A percentile compares a stretch with the other conserved stretches of the same genome.
Conservation (phyloP, 2,329 filamentous ascomycete genomes). For the Cladophialophora immunda region DNA sequence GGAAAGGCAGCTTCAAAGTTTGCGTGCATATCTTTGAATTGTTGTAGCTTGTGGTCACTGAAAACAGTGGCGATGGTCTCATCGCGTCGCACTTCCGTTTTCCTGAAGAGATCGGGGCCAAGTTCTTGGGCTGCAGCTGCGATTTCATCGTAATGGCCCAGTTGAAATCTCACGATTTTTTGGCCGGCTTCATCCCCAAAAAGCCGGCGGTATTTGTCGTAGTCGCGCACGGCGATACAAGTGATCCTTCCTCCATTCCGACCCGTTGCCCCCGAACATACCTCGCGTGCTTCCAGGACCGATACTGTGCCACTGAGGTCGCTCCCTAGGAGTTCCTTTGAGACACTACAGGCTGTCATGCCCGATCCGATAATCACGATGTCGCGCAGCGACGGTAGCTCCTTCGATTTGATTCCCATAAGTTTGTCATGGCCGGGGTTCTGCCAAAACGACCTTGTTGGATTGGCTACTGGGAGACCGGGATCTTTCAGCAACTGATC, state of each 20-base stretch:
- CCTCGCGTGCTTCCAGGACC: conserved; percentile 45
- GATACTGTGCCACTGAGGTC: conserved; percentile 38
- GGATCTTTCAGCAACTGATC: conserved; percentile 32
- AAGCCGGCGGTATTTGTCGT: conserved; percentile 6
- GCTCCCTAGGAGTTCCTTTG: conserved; percentile 42
- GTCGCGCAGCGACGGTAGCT: conserved; percentile 40
- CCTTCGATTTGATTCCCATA: conserved; percentile 21
- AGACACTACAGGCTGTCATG: conserved; percentile 45
- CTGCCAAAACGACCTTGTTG: conserved; percentile 48
- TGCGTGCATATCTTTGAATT: conserved; percentile 11
- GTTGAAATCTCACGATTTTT: conserved; percentile 13
- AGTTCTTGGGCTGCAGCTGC: too few species aligned
- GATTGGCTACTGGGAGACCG: conserved; percentile 46
- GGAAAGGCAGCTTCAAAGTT: conserved; percentile 18
- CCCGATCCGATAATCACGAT: conserved; percentile 48
- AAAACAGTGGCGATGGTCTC: conserved; percentile 18
- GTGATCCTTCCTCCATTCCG: conserved; percentile 47
- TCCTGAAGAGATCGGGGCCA: too few species aligned
- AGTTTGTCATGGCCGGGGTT: conserved; percentile 38
- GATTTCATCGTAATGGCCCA: too few species aligned
- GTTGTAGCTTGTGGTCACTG: conserved; percentile 3
- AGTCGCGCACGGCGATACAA: conserved; percentile 16
- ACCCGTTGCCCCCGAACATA: conserved; percentile 48
- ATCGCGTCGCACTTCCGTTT: too few species aligned
- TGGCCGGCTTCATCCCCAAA: conserved; percentile 21